phyloP scores from a whole-genome alignment of 331 rosid genomes.

The Quercus phellos region DNA sequence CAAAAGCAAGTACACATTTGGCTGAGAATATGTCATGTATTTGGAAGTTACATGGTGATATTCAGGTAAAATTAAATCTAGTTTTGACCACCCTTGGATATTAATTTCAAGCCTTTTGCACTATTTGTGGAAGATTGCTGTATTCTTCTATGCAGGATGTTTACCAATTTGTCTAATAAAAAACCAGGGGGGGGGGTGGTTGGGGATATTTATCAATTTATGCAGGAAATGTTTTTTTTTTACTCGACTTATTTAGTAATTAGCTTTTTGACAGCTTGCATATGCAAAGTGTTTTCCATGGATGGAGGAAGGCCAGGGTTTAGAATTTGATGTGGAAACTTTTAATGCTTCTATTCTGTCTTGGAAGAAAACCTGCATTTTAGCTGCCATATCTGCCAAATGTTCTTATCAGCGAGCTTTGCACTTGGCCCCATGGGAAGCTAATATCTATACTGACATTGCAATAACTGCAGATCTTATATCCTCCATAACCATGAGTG shows the following conservation, averaged over 20 bases:
- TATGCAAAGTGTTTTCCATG: constrained; percentile 92
- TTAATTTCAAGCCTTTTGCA: neutral
- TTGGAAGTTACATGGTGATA: constrained; percentile 87
- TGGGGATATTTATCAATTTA: too few species aligned
- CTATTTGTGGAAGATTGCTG: neutral
- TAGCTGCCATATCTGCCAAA: constrained; percentile 62
- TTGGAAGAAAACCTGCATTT: constrained; percentile 63
- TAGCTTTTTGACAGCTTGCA: constrained; percentile 50
- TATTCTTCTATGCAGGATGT: constrained; percentile 20
- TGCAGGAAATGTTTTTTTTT: neutral
- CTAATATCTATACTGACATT: constrained; percentile 73
- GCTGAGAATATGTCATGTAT: constrained; percentile 64
- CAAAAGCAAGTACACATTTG: constrained; percentile 42
- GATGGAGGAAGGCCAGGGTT: constrained; percentile 55
- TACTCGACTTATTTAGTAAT: neutral
- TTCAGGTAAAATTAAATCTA: constrained; percentile 54
- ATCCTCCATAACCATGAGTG: constrained; percentile 29
- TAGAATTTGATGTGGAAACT: constrained; percentile 53
- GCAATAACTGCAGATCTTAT: constrained; percentile 65
- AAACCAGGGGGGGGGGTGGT: too few species aligned
- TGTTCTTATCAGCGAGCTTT: constrained; percentile 79
- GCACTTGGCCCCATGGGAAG: constrained; percentile 90
- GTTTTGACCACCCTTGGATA: constrained; percentile 4
- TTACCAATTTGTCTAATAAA: constrained; percentile 6
- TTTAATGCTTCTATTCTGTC: constrained; percentile 62